A percentile compares a stretch with the other conserved stretches of the same genome.
phyloP scores from a whole-genome alignment of 352 stramenopile genomes.

The Globisporangium barbulae region DNA sequence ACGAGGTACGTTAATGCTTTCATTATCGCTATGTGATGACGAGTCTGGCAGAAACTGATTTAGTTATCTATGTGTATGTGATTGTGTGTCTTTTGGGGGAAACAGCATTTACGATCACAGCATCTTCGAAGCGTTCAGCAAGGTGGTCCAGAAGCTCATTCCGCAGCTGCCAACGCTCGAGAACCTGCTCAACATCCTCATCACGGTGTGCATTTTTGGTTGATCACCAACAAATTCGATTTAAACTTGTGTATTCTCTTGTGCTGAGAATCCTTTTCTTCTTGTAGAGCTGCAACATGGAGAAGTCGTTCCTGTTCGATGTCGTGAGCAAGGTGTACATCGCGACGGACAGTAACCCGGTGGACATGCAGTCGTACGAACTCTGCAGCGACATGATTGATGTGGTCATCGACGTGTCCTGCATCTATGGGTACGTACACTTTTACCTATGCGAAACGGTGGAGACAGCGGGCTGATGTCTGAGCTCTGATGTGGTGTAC shows the following conservation, averaged over 20 bases:
- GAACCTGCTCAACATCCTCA: slow-evolving; percentile 98
- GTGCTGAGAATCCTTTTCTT: neutral
- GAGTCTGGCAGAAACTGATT: neutral
- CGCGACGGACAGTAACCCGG: slow-evolving; percentile 96
- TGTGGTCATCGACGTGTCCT: slow-evolving; percentile 98
- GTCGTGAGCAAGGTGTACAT: slow-evolving; percentile 99
- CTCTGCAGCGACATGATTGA: slow-evolving; percentile 99
- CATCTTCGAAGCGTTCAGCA: slow-evolving; percentile 97
- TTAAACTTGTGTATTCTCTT: neutral
- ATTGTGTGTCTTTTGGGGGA: neutral
- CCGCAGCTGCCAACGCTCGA: slow-evolving; percentile 96
- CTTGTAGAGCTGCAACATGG: slow-evolving; percentile 95
- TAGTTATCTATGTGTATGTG: too few species aligned
- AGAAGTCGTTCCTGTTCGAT: slow-evolving; percentile 99
- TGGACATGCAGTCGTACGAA: slow-evolving; percentile 98
- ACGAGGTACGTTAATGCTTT: slow-evolving; percentile 34
- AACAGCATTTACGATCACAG: slow-evolving; percentile 93
- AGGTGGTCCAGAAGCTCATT: slow-evolving; percentile 98
- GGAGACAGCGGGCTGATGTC: neutral
- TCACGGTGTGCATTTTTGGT: slow-evolving; percentile 46
- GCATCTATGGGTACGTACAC: slow-evolving; percentile 91
- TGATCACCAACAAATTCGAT: neutral
- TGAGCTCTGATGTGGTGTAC: neutral
- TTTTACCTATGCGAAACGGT: slow-evolving; percentile 19
- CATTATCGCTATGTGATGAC: neutral